Conservation (phyloP, 2,329 filamentous ascomycete genomes). For the Claviceps purpurea region DNA sequence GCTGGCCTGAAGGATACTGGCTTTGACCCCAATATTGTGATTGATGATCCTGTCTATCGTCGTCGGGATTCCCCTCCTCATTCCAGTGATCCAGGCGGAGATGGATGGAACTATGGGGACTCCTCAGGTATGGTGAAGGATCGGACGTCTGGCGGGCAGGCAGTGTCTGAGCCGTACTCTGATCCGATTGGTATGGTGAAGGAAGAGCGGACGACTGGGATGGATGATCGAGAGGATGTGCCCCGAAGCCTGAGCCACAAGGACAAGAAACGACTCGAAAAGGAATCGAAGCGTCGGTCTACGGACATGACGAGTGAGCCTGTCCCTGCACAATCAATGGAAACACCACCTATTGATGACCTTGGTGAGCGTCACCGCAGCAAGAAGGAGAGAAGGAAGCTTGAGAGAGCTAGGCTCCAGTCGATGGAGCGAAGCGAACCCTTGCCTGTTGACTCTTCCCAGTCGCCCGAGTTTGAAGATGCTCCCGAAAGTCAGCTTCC, state of each 20-base stretch:
- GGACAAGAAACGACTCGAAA: conserved; percentile 34
- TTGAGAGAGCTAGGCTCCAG: conserved; percentile 21
- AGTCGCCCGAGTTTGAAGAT: conserved; percentile 11
- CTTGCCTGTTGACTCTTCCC: conserved; percentile 1
- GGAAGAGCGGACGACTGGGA: conserved; percentile 12
- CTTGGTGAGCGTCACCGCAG: conserved; percentile 19
- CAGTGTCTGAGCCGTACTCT: conserved; percentile 25
- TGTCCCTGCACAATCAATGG: conserved; percentile 1
- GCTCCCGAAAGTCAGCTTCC: conserved; percentile 14
- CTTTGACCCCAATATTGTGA: conserved; percentile 58
- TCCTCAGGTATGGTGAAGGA: conserved; percentile 35
- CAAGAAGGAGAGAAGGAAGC: conserved; percentile 37
- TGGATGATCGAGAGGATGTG: conserved; percentile 13
- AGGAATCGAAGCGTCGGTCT: conserved; percentile 21
- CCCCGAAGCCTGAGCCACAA: conserved; percentile 30
- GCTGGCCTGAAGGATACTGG: conserved; percentile 56
- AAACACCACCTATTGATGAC: conserved; percentile 9
- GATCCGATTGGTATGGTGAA: conserved; percentile 33
- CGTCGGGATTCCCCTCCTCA: conserved; percentile 50
- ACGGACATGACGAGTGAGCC: conserved; percentile 10
- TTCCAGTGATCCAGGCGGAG: conserved; percentile 33
- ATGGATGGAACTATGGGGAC: conserved; percentile 33
- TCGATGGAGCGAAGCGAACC: conserved; percentile 6
- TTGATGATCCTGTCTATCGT: conserved; percentile 50
- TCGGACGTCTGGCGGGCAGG: conserved; percentile 11